Conservation (phyloP, 108 stramenopile genomes). For the Chaetoceros tenuissimus region DNA sequence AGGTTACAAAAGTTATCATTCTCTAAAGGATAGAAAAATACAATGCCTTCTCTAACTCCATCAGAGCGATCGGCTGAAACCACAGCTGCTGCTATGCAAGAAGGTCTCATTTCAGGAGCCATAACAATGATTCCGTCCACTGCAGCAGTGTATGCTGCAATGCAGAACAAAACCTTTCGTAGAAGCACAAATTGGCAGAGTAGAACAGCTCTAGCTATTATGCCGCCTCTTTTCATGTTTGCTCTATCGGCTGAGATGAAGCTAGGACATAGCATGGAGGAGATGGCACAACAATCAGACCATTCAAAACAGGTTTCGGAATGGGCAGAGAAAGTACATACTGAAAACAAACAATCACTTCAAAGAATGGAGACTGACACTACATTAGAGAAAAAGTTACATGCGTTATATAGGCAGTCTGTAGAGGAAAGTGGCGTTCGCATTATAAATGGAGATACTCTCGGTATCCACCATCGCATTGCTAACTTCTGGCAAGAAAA, state of each 20-base stretch:
- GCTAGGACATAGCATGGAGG: slow-evolving; percentile 52
- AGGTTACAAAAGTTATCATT: too few relatives aligned
- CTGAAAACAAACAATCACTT: slow-evolving; percentile 20
- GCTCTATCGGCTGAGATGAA: slow-evolving; percentile 48
- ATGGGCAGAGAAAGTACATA: slow-evolving; percentile 57
- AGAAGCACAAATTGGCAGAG: slow-evolving; percentile 53
- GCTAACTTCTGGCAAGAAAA: slow-evolving; percentile 73
- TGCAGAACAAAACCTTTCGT: slow-evolving; percentile 25
- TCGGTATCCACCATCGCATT: slow-evolving; percentile 41
- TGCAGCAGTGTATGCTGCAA: slow-evolving; percentile 19
- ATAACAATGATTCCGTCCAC: slow-evolving; percentile 43
- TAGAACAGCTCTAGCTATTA: slow-evolving; percentile 65
- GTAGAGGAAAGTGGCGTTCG: slow-evolving; percentile 55
- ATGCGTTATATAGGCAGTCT: slow-evolving; percentile 38
- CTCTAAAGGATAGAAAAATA: too few relatives aligned
- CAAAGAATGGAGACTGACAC: slow-evolving; percentile 22
- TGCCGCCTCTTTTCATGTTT: slow-evolving; percentile 77
- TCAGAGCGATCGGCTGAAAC: slow-evolving; percentile 35
- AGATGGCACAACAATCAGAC: slow-evolving; percentile 59
- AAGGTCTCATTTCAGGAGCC: slow-evolving; percentile 42
- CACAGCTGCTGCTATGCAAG: slow-evolving; percentile 36
- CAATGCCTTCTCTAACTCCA: slow-evolving; percentile 37
- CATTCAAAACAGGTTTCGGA: slow-evolving; percentile 46
- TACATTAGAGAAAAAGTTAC: slow-evolving; percentile 26
- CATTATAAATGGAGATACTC: slow-evolving; percentile 47